These are phyloP conservation scores for Phytophthora rubi DNA, from an alignment of 352 stramenopile species.

Conservation along the genomic window DNA sequence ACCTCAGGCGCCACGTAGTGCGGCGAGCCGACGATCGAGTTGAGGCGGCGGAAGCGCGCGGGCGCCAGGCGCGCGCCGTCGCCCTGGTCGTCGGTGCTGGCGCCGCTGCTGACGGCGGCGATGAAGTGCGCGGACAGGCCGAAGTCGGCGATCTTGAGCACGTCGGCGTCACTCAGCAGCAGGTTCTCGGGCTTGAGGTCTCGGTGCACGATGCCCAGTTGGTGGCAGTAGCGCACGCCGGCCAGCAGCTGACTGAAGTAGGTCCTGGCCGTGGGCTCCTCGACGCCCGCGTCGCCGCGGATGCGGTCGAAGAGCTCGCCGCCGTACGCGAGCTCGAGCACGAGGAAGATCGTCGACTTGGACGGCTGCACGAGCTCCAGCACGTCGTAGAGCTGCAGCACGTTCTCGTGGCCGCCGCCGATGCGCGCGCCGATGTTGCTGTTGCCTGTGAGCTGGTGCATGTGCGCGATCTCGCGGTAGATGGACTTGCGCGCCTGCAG, in stretches of 20 bases:
- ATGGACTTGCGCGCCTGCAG: slow-evolving; percentile 92
- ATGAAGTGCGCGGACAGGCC: slow-evolving; percentile 94
- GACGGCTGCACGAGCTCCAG: slow-evolving; percentile 95
- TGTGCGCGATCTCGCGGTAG: slow-evolving; percentile 96
- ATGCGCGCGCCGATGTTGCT: slow-evolving; percentile 74
- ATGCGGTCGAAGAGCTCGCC: slow-evolving; percentile 95
- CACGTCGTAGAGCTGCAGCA: slow-evolving; percentile 96
- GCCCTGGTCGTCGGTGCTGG: slow-evolving; percentile 45
- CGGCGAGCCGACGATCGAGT: slow-evolving; percentile 96
- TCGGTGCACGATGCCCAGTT: slow-evolving; percentile 93
- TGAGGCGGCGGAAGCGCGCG: slow-evolving; percentile 88
- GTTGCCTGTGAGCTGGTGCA: slow-evolving; percentile 92
- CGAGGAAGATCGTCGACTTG: slow-evolving; percentile 94
- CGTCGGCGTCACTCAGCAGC: slow-evolving; percentile 88
- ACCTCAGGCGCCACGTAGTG: slow-evolving; percentile 98
- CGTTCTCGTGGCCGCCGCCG: slow-evolving; percentile 92
- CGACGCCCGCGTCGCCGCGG: slow-evolving; percentile 79
- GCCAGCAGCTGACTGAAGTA: slow-evolving; percentile 92
- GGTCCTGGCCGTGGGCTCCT: slow-evolving; percentile 78
- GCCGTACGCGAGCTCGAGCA: slow-evolving; percentile 91
- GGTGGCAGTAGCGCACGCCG: slow-evolving; percentile 91
- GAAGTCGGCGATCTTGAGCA: slow-evolving; percentile 96
- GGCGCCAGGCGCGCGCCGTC: slow-evolving; percentile 38
- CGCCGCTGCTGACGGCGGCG: slow-evolving; percentile 71
- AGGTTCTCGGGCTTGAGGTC: slow-evolving; percentile 98